Conservation (phyloP, 148 eudicot species). For the Fagopyrum tataricum region DNA sequence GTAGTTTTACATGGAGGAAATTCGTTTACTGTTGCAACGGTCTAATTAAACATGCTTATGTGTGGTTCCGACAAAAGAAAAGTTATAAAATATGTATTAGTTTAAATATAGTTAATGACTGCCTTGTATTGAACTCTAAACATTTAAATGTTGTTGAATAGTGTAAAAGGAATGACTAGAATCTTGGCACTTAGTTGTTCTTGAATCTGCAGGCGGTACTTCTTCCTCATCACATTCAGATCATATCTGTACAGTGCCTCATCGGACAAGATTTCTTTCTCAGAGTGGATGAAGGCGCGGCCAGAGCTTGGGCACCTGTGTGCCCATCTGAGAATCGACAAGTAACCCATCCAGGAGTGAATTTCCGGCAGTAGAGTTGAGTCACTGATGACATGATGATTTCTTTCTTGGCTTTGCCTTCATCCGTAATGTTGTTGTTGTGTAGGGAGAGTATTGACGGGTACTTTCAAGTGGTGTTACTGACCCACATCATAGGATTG, state of each 20-base stretch:
- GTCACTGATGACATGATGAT: not conserved
- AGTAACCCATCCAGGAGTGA: conserved; percentile 17
- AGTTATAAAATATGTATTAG: not conserved
- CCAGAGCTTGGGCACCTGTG: conserved; percentile 93
- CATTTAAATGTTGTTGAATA: not conserved
- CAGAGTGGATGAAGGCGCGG: conserved; percentile 70
- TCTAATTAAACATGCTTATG: not conserved
- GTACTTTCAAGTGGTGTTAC: not conserved
- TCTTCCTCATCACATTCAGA: conserved; percentile 74
- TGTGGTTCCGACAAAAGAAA: not conserved
- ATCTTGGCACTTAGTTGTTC: not conserved
- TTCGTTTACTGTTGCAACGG: not conserved
- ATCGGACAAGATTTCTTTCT: conserved; percentile 42
- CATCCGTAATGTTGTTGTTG: not conserved
- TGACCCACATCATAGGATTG: not conserved
- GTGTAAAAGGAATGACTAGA: not conserved
- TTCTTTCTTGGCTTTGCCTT: conserved; percentile 6
- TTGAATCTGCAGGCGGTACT: conserved; percentile 72
- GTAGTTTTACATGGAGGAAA: not conserved
- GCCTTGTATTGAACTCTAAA: not conserved
- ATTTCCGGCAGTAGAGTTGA: not conserved
- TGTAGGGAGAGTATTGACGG: not conserved
- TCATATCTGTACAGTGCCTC: conserved; percentile 72
- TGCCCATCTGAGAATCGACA: conserved; percentile 70
- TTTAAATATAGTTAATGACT: not conserved